Percentiles rank a stretch among this genome's conserved stretches.
These are phyloP conservation scores for Porpolomopsis calyptriformis DNA, from an alignment of 768 basidiomycete species.

Conservation along the genomic window DNA sequence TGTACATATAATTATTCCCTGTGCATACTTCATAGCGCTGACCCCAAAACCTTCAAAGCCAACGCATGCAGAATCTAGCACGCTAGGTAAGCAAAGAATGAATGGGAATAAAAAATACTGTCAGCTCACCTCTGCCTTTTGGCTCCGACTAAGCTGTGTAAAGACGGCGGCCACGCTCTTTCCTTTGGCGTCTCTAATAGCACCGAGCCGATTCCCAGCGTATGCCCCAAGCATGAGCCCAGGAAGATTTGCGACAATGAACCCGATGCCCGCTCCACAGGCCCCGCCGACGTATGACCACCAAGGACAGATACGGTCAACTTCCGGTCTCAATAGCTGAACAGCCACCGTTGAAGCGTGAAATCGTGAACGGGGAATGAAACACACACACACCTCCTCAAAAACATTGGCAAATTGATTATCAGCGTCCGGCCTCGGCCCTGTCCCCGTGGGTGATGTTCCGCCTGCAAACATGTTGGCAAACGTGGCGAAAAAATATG, in stretches of 20 bases:
- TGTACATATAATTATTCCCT: too few species aligned
- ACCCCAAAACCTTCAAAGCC: conserved; percentile 75
- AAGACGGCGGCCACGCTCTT: conserved; percentile 90
- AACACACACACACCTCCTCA: too few species aligned
- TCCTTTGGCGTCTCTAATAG: conserved; percentile 87
- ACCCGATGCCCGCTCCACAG: conserved; percentile 59
- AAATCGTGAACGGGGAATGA: conserved; percentile 14
- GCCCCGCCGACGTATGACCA: conserved; percentile 70
- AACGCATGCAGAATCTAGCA: conserved; percentile 70
- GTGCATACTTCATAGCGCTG: conserved; percentile 40
- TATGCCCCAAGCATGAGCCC: conserved; percentile 79
- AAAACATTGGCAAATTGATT: conserved; percentile 83
- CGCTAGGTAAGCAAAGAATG: conserved; percentile 1
- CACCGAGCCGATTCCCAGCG: conserved; percentile 85
- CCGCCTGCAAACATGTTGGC: conserved; percentile 54
- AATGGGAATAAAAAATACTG: not conserved
- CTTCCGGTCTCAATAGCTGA: conserved; percentile 72
- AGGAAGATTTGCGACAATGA: conserved; percentile 71
- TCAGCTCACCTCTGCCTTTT: conserved; percentile 75
- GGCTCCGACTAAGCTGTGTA: conserved; percentile 54
- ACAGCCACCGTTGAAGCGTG: not conserved
- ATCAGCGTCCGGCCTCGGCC: conserved; percentile 59
- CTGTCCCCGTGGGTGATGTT: conserved; percentile 19
- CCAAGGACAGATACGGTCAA: conserved; percentile 57
- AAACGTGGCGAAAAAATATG: conserved; percentile 70